Percentiles rank a stretch among this genome's conserved stretches.
Conservation (phyloP, 225 moss, liverwort and hornwort genomes). For the Lunularia cruciata region DNA sequence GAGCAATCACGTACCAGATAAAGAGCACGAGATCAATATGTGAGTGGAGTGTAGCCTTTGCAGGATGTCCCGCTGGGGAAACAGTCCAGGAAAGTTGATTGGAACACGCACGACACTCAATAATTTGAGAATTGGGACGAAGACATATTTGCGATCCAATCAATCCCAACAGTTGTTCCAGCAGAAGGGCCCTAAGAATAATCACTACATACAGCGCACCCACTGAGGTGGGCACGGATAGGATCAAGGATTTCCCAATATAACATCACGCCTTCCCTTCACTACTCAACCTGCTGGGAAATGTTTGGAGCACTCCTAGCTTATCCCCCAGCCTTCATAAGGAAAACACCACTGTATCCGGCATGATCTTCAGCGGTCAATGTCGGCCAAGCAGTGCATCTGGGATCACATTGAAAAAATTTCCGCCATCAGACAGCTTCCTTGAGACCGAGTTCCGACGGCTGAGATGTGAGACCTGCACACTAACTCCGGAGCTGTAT, state of each 20-base stretch:
- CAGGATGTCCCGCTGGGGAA: background rate
- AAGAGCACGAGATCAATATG: background rate
- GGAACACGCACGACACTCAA: background rate
- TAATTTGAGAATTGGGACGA: background rate
- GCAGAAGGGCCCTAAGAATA: background rate
- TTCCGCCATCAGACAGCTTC: background rate
- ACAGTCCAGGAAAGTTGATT: background rate
- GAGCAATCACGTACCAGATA: background rate
- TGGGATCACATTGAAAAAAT: background rate
- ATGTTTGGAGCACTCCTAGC: conserved; percentile 2
- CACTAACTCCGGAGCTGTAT: background rate
- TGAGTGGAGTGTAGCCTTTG: background rate
- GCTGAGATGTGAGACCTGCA: background rate
- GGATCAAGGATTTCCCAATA: conserved; percentile 4
- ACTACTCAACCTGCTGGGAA: background rate
- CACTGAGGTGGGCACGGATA: background rate
- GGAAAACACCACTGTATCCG: background rate
- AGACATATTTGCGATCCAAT: conserved; percentile 1
- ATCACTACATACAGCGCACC: conserved; percentile 5
- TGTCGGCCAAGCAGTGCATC: background rate
- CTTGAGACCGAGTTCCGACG: background rate
- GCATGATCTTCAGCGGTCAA: background rate
- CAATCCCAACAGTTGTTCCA: background rate
- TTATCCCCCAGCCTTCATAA: background rate
- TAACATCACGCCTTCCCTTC: conserved; percentile 4